Evolutionary conservation across 164 flowering plant species (phyloP).

Genomic region (Piper longum): DNA sequence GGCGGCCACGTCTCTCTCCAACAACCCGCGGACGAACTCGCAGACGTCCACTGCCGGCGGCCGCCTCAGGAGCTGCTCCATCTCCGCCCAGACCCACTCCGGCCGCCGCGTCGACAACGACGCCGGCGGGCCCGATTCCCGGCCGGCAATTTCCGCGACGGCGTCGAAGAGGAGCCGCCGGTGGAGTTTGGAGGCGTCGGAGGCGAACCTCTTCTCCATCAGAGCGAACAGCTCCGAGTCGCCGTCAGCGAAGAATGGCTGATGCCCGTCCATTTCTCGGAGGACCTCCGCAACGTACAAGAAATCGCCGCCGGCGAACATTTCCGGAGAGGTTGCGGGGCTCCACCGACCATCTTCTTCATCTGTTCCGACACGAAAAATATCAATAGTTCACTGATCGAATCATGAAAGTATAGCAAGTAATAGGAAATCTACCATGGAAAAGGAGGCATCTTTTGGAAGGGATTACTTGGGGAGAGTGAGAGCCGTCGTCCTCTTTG

Average conservation of each 20-base stretch:
- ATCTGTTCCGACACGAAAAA: slow-evolving; percentile 19
- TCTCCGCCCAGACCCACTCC: slow-evolving; percentile 55
- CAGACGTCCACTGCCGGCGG: slow-evolving; percentile 38
- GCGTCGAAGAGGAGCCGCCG: slow-evolving; percentile 64
- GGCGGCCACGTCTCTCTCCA: slow-evolving; percentile 49
- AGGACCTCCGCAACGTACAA: slow-evolving; percentile 58
- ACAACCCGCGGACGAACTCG: slow-evolving; percentile 38
- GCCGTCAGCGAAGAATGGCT: background rate
- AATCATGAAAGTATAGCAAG: background rate
- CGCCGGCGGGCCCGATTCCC: slow-evolving; percentile 57
- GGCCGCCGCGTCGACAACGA: slow-evolving; percentile 9
- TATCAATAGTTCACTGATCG: background rate
- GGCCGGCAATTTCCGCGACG: slow-evolving; percentile 40
- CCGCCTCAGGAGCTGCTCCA: slow-evolving; percentile 30
- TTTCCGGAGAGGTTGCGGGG: slow-evolving; percentile 12
- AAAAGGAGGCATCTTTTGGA: slow-evolving; percentile 56
- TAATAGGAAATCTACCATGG: slow-evolving; percentile 25
- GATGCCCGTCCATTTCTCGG: slow-evolving; percentile 15
- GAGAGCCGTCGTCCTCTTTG: slow-evolving; percentile 37
- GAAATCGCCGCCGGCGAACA: slow-evolving; percentile 35
- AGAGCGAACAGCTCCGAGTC: slow-evolving; percentile 7
- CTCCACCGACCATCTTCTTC: slow-evolving; percentile 16
- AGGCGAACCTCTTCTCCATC: slow-evolving; percentile 46
- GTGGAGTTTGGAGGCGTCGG: slow-evolving; percentile 28
- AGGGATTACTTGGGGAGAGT: slow-evolving; percentile 54